Conservation (phyloP, 2,329 filamentous ascomycete genomes). For the Seiridium unicorne region DNA sequence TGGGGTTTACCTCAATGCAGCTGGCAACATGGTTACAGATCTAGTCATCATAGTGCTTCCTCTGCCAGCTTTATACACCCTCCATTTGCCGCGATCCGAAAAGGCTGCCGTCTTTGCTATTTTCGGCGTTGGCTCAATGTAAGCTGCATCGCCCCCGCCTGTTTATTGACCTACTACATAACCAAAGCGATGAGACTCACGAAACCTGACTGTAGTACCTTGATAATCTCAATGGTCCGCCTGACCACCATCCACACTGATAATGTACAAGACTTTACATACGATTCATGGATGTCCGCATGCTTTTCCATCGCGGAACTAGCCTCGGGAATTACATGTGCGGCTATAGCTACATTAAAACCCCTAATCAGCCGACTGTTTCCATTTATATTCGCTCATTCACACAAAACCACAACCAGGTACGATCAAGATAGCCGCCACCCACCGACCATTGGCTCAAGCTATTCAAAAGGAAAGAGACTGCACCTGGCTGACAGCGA, state of each 20-base stretch:
- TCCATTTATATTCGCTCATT: neutral
- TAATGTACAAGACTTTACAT: conserved; percentile 8
- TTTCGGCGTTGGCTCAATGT: conserved; percentile 10
- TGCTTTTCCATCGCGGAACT: conserved; percentile 12
- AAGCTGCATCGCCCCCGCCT: neutral
- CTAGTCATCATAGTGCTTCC: conserved; percentile 9
- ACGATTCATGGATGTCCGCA: conserved; percentile 6
- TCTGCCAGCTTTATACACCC: conserved; percentile 9
- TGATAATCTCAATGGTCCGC: conserved; percentile 11
- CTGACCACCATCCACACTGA: conserved; percentile 8
- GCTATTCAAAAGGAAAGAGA: neutral
- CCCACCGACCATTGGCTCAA: neutral
- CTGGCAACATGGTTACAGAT: conserved; percentile 10
- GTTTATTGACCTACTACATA: neutral
- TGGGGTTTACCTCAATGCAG: conserved; percentile 11
- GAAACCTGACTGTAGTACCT: neutral
- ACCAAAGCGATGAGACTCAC: neutral
- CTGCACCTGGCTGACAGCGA: neutral
- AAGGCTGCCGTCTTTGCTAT: conserved; percentile 10
- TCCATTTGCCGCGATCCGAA: conserved; percentile 11
- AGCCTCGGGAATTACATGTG: conserved; percentile 11
- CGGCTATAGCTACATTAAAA: conserved; percentile 10
- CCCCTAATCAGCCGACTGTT: conserved; percentile 9
- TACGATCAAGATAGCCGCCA: neutral
- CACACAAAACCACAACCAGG: neutral